phyloP scores from a whole-genome alignment of 2,329 filamentous ascomycete genomes.

The Paracamarosporium sp. region DNA sequence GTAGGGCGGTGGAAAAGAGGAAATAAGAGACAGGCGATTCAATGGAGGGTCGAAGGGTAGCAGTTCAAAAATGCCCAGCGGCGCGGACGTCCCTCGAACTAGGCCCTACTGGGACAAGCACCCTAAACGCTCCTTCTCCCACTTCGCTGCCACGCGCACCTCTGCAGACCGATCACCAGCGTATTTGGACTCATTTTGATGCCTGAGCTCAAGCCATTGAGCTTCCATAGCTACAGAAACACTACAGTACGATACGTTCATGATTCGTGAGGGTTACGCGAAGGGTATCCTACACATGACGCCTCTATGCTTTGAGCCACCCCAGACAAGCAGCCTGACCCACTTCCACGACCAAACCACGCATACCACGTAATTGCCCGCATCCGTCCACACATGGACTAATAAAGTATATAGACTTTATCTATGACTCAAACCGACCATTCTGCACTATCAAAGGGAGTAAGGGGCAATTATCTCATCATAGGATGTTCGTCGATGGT shows the following conservation, averaged over 20 bases:
- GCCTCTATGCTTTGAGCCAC: conserved; percentile 34
- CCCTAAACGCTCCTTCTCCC: conserved; percentile 34
- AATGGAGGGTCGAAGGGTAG: conserved; percentile 32
- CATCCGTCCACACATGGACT: conserved; percentile 16
- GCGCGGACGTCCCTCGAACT: conserved; percentile 24
- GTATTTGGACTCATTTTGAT: conserved; percentile 73
- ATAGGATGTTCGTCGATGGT: background rate
- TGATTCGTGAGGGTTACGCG: conserved; percentile 14
- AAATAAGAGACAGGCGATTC: conserved; percentile 44
- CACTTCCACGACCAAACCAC: conserved; percentile 32
- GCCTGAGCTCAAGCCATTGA: conserved; percentile 43
- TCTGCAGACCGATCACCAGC: conserved; percentile 49
- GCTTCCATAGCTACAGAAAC: conserved; percentile 8
- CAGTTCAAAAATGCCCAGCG: conserved; percentile 34
- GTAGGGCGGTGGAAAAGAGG: conserved; percentile 37
- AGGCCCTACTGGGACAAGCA: conserved; percentile 32
- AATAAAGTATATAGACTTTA: conserved; percentile 9
- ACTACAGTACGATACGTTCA: conserved; percentile 10
- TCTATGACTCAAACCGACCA: background rate
- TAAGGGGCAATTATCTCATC: conserved; percentile 16
- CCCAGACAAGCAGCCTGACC: conserved; percentile 40
- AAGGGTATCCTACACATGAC: conserved; percentile 19
- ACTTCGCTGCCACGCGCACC: conserved; percentile 34
- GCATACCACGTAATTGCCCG: conserved; percentile 15
- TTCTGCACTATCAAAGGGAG: conserved; percentile 19